Evolutionary conservation across 2,329 filamentous ascomycete genomes (phyloP).

Genomic region (Aspergillus felis): DNA sequence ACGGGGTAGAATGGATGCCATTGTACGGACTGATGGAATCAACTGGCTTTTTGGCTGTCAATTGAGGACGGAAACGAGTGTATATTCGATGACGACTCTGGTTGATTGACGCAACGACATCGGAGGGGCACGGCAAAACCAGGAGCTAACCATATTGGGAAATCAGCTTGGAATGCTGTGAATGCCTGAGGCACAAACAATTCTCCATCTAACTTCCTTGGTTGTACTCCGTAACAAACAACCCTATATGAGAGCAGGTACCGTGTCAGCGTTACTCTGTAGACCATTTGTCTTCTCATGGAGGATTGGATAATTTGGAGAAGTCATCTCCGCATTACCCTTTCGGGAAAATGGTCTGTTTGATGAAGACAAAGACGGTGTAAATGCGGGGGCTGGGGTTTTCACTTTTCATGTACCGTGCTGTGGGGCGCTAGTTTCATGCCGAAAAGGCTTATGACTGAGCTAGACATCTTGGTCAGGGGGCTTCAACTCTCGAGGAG

Average conservation of each 20-base stretch:
- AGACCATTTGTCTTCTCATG: no score
- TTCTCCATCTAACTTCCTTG: not conserved
- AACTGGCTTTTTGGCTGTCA: not conserved
- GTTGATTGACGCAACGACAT: not conserved
- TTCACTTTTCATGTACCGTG: no score
- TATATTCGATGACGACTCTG: not conserved
- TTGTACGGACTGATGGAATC: slow-evolving; percentile 8
- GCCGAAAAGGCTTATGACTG: not conserved
- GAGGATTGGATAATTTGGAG: not conserved
- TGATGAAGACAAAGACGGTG: not conserved
- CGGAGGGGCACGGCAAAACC: not conserved
- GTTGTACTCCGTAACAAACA: no score
- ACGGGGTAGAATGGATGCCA: slow-evolving; percentile 28
- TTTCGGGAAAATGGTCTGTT: not conserved
- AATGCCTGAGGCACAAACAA: not conserved
- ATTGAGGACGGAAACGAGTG: not conserved
- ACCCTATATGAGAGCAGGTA: not conserved
- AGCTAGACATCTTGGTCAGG: no score
- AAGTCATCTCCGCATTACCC: not conserved
- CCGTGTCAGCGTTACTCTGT: no score
- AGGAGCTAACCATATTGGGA: not conserved
- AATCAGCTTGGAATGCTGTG: not conserved
- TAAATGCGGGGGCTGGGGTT: not conserved
- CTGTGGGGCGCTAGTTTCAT: not conserved
- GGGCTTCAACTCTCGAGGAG: no score